Base-by-base conservation (phyloP, 2,329 filamentous ascomycete species). In the Lachnellula occidentalis region DNA sequence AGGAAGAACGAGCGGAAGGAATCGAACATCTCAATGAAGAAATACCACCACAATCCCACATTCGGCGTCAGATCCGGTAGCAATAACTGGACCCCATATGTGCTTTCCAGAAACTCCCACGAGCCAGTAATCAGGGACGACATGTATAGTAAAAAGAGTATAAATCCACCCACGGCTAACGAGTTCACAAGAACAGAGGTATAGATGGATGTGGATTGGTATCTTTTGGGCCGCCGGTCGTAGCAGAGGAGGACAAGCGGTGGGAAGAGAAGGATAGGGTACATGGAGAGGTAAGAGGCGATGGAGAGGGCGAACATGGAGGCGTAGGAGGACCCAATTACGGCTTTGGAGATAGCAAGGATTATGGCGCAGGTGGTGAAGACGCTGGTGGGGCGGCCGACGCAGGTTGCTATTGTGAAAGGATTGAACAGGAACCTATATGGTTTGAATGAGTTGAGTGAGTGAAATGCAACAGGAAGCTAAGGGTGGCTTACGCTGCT, bases 21-120 rank as follows among this genome's bases (percentile, higher is more conserved):
- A 73, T 99, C 94, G 70, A 99, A 99, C 85, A 99, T 99, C 70
- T 99, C 92, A 63, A 95, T 95, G 69, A 99, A 97, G 74, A 99
- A 99, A 73, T 99, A 99, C 94, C 94, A 99, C 94, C 94, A 99
- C 1, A 99, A 78, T 1, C 94, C 94, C 31, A 95, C 88, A 62
- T 97, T 99, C 12, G 94, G 94, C 0, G 92, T 95, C 41, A 99
- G 78, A 68, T 99, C 94, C 8, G 91, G 90, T 2, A 99, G 81
- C 1, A 94, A 84, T 37, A 99, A 79, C 64, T 96, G 92, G 46
- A 95, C 90, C 63, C 92, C 91, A 72, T 99, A 99, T 0, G 94
- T 96, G 19, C 91, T 90, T 7, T 80, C 73, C 19, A 97, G 72
- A 67, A 97, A 99, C 58, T 92, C 85, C 88, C 89, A 95, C 2